Conservation (phyloP, 2,329 filamentous ascomycete species). For the Alternaria dauci region DNA sequence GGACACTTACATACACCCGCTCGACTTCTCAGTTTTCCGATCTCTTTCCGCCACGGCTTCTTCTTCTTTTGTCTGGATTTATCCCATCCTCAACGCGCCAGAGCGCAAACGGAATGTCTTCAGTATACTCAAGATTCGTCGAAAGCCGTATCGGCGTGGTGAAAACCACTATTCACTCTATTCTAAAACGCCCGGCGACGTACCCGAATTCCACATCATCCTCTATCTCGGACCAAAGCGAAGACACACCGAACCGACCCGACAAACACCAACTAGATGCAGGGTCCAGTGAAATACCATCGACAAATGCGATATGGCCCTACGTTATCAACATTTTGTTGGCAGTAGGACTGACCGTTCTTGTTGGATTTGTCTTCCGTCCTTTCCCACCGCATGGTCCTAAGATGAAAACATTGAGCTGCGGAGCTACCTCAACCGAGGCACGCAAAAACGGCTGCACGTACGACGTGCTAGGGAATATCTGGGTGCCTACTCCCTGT, state of each 20-base stretch:
- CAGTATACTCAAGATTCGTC: not conserved
- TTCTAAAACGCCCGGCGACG: not conserved
- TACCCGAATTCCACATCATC: not conserved
- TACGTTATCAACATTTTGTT: constrained; percentile 1
- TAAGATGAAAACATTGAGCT: constrained; percentile 13
- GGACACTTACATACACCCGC: not conserved
- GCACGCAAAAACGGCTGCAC: not conserved
- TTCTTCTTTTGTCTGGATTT: not conserved
- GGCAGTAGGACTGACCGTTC: constrained; percentile 9
- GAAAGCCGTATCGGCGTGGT: not conserved
- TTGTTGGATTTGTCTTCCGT: constrained; percentile 8
- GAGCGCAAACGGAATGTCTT: not conserved
- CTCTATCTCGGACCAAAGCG: not conserved
- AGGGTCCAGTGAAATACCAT: not conserved
- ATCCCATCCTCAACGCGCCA: not conserved
- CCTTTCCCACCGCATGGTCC: constrained; percentile 5
- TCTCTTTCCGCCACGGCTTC: not conserved
- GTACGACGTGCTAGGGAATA: not conserved
- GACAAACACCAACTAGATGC: not conserved
- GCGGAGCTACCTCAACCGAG: not conserved
- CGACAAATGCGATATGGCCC: not conserved
- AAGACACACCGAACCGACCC: not conserved
- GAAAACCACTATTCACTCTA: not conserved
- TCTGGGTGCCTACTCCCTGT: not conserved
- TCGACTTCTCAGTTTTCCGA: not conserved